Evolutionary conservation across 2,329 filamentous ascomycete genomes (phyloP), one percentile per base, ranked within the genome.

Genomic region (Neospermospora avenae): DNA sequence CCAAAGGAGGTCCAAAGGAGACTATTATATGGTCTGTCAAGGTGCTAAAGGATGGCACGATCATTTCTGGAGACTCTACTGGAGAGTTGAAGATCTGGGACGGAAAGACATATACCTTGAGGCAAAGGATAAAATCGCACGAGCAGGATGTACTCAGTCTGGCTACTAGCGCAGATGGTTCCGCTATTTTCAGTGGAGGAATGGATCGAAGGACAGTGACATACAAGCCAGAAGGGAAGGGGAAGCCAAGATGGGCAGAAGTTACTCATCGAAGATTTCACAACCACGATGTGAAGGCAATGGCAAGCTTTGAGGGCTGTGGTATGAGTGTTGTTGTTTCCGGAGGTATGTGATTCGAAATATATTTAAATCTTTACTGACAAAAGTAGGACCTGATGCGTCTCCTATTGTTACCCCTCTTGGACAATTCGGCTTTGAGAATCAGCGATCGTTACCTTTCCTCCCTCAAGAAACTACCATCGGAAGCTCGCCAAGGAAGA

Each of bases 71-170:
- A 54, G 95, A 99, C 73, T 98, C 95, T 3, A 93, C 92, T 4
- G 95, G 95, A 34, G 92, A 98, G 72, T 82, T 99, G 42, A 87
- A 91, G 66, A 90, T 98, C 71, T 99, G 93, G 89, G 91, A 96
- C 72, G 91, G 91, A 58, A 93, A 90, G 76, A 96, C 91, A 56
- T 96, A 93, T 74, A 93, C 92, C 4, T 85, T 96, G 68, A 82
- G 86, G 37, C 95, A 99, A 72, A 84, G 93, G 54, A 84, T 99
- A 57, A 87, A 92, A 70, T 87, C 88, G 25, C 95, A 99, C 72
- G 87, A 91, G 66, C 91, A 93, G 46, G 95, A 99, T 75, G 88
- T 96, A 4, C 80, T 99, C 61, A 93, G 93, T 71, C 80, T 99
- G n/a, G 87, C 91, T 2, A 84, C 87, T 31, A 96, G 89, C 70